Evolutionary conservation across 2,329 filamentous ascomycete genomes (phyloP).

Genomic region (Talaromyces piceae): DNA sequence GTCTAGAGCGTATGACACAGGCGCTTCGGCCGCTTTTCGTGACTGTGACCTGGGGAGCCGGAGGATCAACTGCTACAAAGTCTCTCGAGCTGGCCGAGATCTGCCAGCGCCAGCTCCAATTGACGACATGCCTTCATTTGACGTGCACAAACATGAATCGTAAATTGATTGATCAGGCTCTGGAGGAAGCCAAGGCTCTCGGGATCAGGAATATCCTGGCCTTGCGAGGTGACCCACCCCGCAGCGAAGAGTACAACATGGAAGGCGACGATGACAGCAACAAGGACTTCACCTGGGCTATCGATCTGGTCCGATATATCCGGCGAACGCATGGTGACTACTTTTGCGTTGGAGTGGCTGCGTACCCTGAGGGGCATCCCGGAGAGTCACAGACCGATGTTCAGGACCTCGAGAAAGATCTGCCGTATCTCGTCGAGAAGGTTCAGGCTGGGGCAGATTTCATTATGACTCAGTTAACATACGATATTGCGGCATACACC

Average conservation of each 20-base stretch:
- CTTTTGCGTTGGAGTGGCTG: slow-evolving; percentile 91
- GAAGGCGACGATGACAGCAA: slow-evolving; percentile 55
- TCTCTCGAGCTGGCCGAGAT: slow-evolving; percentile 91
- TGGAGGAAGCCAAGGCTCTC: slow-evolving; percentile 82
- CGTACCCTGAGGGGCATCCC: slow-evolving; percentile 91
- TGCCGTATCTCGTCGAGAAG: slow-evolving; percentile 87
- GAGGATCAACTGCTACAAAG: slow-evolving; percentile 83
- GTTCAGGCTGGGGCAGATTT: slow-evolving; percentile 88
- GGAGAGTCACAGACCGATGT: slow-evolving; percentile 84
- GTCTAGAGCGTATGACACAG: slow-evolving; percentile 89
- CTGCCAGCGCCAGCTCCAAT: slow-evolving; percentile 81
- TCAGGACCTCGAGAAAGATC: slow-evolving; percentile 57
- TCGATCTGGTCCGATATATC: slow-evolving; percentile 87
- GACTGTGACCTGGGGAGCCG: slow-evolving; percentile 96
- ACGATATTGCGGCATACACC: slow-evolving; percentile 76
- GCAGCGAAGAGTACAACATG: slow-evolving; percentile 78
- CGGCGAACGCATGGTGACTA: slow-evolving; percentile 79
- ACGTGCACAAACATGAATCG: slow-evolving; percentile 98
- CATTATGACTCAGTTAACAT: slow-evolving; percentile 97
- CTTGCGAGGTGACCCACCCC: slow-evolving; percentile 80
- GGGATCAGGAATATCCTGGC: slow-evolving; percentile 93
- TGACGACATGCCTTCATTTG: slow-evolving; percentile 92
- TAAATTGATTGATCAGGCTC: slow-evolving; percentile 72
- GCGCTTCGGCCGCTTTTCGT: slow-evolving; percentile 89
- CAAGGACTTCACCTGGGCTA: slow-evolving; percentile 78